Evolutionary conservation across 2,329 filamentous ascomycete species (phyloP).

Genomic region (Aspergillus persii): DNA sequence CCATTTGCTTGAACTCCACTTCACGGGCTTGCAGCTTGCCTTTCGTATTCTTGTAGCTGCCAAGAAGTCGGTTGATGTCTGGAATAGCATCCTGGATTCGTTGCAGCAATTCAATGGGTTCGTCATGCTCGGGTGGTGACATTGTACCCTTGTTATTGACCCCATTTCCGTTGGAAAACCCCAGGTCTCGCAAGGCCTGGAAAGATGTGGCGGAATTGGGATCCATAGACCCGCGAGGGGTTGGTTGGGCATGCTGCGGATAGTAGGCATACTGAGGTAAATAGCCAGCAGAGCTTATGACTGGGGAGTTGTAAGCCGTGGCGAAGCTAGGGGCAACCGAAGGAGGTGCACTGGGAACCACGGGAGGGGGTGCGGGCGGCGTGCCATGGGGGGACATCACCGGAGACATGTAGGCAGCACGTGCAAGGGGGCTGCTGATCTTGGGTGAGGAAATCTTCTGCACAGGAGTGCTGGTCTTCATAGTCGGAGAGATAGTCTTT

Average conservation of each 20-base stretch:
- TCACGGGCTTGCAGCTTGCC: constrained; percentile 50
- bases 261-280: constrained; percentile 34
- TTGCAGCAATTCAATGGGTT: constrained; percentile 41
- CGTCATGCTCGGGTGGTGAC: constrained; percentile 32
- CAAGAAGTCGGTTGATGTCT: constrained; percentile 44
- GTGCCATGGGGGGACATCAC: constrained; percentile 34
- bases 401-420: constrained; percentile 35
- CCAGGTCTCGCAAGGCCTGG: constrained; percentile 30
- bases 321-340: constrained; percentile 24
- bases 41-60: constrained; percentile 52
- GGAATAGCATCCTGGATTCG: constrained; percentile 48
- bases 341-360: constrained; percentile 10
- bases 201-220: constrained; percentile 31
- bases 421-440: constrained; percentile 36
- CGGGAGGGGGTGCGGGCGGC: constrained; percentile 22
- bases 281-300: constrained; percentile 34
- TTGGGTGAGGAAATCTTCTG: constrained; percentile 25
- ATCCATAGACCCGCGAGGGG: constrained; percentile 30
- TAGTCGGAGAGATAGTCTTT: constrained; percentile 10
- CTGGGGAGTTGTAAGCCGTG: constrained; percentile 35
- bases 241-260: constrained; percentile 26
- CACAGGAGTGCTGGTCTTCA: constrained; percentile 13
- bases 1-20: constrained; percentile 49
- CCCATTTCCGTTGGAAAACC: constrained; percentile 17
- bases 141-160: constrained; percentile 31